Base-by-base conservation (phyloP, 1,139 yeast species). In the Keqinozyma sinolaborantium region DNA sequence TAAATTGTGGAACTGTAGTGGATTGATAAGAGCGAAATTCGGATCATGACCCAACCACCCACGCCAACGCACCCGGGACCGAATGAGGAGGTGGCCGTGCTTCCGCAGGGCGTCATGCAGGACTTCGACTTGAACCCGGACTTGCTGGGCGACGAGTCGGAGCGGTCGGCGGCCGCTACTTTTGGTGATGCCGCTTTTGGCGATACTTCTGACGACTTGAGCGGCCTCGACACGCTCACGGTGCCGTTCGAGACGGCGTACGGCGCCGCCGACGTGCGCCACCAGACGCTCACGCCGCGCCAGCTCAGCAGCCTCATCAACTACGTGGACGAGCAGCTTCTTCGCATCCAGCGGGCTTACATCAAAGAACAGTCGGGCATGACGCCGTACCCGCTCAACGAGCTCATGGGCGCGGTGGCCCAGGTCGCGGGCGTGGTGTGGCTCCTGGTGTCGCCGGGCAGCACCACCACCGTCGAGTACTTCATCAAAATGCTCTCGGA, bases 221-320 rank as follows among this genome's bases (percentile, higher is more conserved):
- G n/a, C n/a, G n/a, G n/a, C n/a, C 7, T 18, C 10, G 21, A 18
- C 14, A 12, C 25, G 38, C 46, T 60, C 30, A 60, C 67, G 0
- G 31, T 47, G 3, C 59, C 65, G 13, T 62, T 60, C 39, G 60
- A 56, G 29, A 44, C 53, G 15, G 60, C 51, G 3, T 58, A 41
- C 31, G 9, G 12, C 25, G 9, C 10, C 21, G 21, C 21, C 21
- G 7, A 7, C 7, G 7, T 18, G 7, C 4, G 26, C 12, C 47
- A 44, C 30, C 12, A 13, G 7, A 24, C 36, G 2, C 39, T 54
- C 15, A 33, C 49, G 11, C 39, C 41, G 8, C 30, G 42, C 2
- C 92, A 84, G 51, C 85, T 81, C 47, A 74, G 82, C 36, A 71
- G 72, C 42, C 63, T 84, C 33, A 58, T 79, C 26, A 69, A 70